Evolutionary conservation across 768 basidiomycete species (phyloP), one percentile per base, ranked within the genome.

Genomic region (Neoboletus brunneissimus): DNA sequence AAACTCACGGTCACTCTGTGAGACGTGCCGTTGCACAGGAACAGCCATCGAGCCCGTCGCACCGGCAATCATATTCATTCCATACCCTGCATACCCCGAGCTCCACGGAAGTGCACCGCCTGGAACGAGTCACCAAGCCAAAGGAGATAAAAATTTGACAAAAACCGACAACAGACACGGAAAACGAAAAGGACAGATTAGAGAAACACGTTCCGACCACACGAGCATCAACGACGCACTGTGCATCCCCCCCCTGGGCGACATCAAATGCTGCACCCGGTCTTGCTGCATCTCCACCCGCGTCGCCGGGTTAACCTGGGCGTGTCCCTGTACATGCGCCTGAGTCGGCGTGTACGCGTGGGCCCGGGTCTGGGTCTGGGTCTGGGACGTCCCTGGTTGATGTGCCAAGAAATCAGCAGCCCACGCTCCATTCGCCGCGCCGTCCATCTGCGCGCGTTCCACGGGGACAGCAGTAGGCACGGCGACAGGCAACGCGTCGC

Each of bases 401-500:
- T 50, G 55, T n/a, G 42, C 48, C 56, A 83, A 48, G 58, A 89
- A 89, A 66, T 88, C 86, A 22, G 79, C 63, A 1, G 86, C 84
- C 87, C 88, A 89, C n/a, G 77, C 70, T 16, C 77, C 54, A 7
- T 35, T 48, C 5, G 51, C 31, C 4, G 25, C 34, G 4, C 51
- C 59, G 45, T 64, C 72, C 40, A 58, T 58, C 52, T 59, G 67
- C 42, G 49, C 51, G 55, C 43, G 40, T 57, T 65, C 64, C n/a
- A 53, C 29, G 38, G 63, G 20, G 32, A 41, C 27, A n/a, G 32
- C 10, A 41, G 13, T 8, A 4, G 51, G 35, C 25, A n/a, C 37
- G 18, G n/a, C 49, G 2, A 38, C 37, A 27, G 68, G 68, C 20
- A 70, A 59, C 22, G 63, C 60, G 44, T 69, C 56, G 23, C 55